Conservation (phyloP, 2,329 filamentous ascomycete species). For the Endothia cerciana region DNA sequence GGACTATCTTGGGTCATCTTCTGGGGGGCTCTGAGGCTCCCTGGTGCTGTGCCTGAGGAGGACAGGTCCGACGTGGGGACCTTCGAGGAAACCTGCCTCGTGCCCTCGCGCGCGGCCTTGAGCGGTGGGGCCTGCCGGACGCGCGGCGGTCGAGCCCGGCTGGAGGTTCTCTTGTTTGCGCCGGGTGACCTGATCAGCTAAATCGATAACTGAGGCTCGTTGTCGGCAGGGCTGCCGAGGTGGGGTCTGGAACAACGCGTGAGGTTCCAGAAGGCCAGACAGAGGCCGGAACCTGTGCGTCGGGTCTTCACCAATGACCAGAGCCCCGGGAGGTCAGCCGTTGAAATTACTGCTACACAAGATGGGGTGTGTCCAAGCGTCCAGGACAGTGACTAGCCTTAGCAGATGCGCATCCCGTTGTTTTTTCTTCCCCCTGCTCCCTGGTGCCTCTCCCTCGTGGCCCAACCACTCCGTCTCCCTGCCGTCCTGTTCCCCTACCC, state of each 20-base stretch:
- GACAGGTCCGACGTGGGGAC: background rate
- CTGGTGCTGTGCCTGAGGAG: background rate
- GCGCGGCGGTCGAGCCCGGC: no score
- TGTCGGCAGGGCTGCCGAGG: no score
- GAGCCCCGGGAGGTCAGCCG: background rate
- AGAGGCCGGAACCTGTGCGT: background rate
- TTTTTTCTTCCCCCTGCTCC: background rate
- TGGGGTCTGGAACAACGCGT: background rate
- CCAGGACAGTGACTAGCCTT: background rate
- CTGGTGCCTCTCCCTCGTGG: background rate
- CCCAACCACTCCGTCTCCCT: background rate
- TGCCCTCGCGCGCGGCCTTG: no score
- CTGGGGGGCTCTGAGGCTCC: background rate
- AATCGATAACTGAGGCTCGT: no score
- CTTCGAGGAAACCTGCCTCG: no score
- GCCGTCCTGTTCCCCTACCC: background rate
- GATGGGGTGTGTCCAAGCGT: background rate
- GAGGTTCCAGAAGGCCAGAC: background rate
- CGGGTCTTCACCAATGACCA: background rate
- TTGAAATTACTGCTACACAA: conserved; percentile 3
- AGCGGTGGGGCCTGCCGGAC: no score
- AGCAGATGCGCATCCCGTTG: background rate
- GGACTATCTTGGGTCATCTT: background rate
- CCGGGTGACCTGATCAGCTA: no score
- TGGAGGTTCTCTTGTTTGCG: no score